Conservation (phyloP, 768 basidiomycete species). For the Tubosaeta brunneosetosa region DNA sequence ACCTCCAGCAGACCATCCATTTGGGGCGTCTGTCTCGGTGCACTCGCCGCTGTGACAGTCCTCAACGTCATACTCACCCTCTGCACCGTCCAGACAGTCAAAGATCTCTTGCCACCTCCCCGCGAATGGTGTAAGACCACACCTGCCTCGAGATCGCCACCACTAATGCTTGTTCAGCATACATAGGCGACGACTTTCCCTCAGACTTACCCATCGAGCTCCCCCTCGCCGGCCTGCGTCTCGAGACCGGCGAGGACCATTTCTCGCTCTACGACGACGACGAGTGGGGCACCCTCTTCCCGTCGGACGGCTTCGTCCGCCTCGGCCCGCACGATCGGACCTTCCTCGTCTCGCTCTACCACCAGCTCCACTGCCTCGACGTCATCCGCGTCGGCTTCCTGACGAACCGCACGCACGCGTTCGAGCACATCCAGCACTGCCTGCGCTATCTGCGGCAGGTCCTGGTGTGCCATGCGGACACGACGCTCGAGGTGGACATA, state of each 20-base stretch:
- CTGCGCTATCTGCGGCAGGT: slow-evolving; percentile 37
- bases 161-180: slow-evolving; percentile 15
- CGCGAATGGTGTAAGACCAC: slow-evolving; percentile 23
- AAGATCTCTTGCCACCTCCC: slow-evolving; percentile 9
- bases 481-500: slow-evolving; percentile 34
- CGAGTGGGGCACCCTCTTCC: slow-evolving; percentile 34
- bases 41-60: slow-evolving; percentile 19
- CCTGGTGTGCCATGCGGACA: slow-evolving; percentile 36
- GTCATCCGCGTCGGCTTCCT: slow-evolving; percentile 31
- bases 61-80: slow-evolving; percentile 20
- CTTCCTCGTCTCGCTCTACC: slow-evolving; percentile 38
- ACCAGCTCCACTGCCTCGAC: slow-evolving; percentile 46
- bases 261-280: slow-evolving; percentile 32
- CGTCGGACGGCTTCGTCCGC: slow-evolving; percentile 32
- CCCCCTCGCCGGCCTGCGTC: slow-evolving; percentile 26
- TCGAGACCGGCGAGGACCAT: slow-evolving; percentile 21
- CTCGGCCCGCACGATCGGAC: slow-evolving; percentile 32
- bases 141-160: not conserved
- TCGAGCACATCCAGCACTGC: slow-evolving; percentile 35
- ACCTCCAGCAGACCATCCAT: not conserved
- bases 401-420: slow-evolving; percentile 19
- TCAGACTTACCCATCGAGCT: slow-evolving; percentile 30
- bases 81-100: slow-evolving; percentile 13
- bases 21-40: slow-evolving; percentile 12
- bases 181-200: slow-evolving; percentile 29